A percentile compares a stretch with the other conserved stretches of the same genome.
Conservation (phyloP, 768 basidiomycete species). For the Amanita exitialis region DNA sequence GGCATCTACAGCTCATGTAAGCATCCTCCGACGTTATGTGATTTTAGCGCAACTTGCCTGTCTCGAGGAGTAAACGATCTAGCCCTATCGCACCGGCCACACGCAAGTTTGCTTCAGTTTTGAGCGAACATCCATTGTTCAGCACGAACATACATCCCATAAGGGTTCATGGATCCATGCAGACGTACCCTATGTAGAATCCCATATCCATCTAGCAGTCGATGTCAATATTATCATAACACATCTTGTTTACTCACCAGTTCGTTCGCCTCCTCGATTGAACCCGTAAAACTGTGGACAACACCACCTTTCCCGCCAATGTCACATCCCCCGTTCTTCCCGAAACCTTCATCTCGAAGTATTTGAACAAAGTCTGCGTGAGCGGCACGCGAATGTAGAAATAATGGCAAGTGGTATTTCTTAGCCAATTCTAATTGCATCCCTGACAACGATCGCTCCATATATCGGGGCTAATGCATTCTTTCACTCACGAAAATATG, state of each 20-base stretch:
- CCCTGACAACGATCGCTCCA: background rate
- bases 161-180: background rate
- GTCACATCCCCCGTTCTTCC: slow-evolving; percentile 38
- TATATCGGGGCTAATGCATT: slow-evolving; percentile 17
- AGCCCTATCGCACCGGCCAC: slow-evolving; percentile 45
- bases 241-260: slow-evolving; percentile 33
- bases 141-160: slow-evolving; percentile 18
- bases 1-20: slow-evolving; percentile 35
- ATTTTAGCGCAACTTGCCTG: slow-evolving; percentile 33
- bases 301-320: slow-evolving; percentile 64
- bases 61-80: slow-evolving; percentile 61
- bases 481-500: slow-evolving; percentile 46
- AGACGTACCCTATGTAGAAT: slow-evolving; percentile 47
- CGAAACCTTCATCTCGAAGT: slow-evolving; percentile 57
- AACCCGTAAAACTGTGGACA: slow-evolving; percentile 78
- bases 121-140: slow-evolving; percentile 71
- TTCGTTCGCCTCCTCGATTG: slow-evolving; percentile 48
- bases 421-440: slow-evolving; percentile 51
- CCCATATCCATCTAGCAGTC: slow-evolving; percentile 57
- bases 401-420: slow-evolving; percentile 64
- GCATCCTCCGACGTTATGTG: background rate
- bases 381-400: slow-evolving; percentile 74
- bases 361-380: slow-evolving; percentile 60
- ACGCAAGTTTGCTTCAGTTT: slow-evolving; percentile 55
- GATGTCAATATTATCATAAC: background rate